Percentiles rank a stretch among this genome's conserved stretches.
Conservation (phyloP, 2,329 filamentous ascomycete species). For the Conoideocrella luteorostrata region DNA sequence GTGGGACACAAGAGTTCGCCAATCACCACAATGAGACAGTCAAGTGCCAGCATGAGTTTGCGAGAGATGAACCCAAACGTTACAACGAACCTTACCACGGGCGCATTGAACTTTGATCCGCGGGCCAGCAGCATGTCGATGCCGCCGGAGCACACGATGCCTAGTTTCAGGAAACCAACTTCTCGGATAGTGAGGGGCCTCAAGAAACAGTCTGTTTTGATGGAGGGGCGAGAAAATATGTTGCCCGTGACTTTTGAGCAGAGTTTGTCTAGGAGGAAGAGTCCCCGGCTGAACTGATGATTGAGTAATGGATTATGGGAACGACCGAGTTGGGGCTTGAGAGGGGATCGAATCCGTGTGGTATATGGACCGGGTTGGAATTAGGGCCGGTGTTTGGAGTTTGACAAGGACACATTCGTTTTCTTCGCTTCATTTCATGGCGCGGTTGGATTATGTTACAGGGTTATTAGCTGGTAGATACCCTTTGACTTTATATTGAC, state of each 20-base stretch:
- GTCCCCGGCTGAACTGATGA: constrained; percentile 42
- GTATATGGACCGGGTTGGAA: background rate
- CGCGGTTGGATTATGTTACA: constrained; percentile 5
- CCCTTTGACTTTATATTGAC: constrained; percentile 5
- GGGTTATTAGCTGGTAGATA: constrained; percentile 10
- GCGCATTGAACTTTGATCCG: constrained; percentile 34
- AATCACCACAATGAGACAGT: constrained; percentile 6
- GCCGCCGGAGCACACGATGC: constrained; percentile 36
- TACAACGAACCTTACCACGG: constrained; percentile 33
- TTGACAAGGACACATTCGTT: background rate
- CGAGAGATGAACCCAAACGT: constrained; percentile 51
- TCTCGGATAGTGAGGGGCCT: constrained; percentile 27
- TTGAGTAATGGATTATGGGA: too few relatives aligned
- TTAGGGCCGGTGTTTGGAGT: background rate
- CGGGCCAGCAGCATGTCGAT: constrained; percentile 35
- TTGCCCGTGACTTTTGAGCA: constrained; percentile 38
- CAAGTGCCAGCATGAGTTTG: constrained; percentile 35
- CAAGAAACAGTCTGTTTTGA: constrained; percentile 22
- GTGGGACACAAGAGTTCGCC: constrained; percentile 22
- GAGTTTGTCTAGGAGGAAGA: constrained; percentile 46
- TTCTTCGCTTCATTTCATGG: background rate
- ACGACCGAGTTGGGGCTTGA: too few relatives aligned
- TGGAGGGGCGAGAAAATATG: constrained; percentile 47
- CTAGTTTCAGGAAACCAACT: constrained; percentile 38
- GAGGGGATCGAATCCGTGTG: too few relatives aligned